Evolutionary conservation across 2,329 filamentous ascomycete species (phyloP).

Genomic region (Ophiocordyceps sinensis): DNA sequence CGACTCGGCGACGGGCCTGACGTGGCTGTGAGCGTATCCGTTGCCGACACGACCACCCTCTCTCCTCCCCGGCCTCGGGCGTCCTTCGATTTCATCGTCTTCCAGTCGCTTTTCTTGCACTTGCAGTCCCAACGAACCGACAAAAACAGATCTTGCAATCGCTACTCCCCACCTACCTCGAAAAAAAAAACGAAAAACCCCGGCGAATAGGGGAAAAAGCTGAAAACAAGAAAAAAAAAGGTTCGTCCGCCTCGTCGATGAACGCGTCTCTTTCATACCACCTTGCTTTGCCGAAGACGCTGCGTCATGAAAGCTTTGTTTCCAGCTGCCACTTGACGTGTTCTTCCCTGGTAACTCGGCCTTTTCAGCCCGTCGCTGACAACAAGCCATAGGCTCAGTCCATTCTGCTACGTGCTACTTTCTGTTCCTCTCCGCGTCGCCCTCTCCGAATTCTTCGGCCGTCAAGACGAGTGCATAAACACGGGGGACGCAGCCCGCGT

Average conservation of each 20-base stretch:
- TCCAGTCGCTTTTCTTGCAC: background rate
- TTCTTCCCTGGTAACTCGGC: too few relatives aligned
- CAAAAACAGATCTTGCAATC: background rate
- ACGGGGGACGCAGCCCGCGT: background rate
- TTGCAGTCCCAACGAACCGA: background rate
- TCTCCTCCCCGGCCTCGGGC: constrained; percentile 38
- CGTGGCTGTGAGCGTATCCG: constrained; percentile 28
- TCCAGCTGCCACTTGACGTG: too few relatives aligned
- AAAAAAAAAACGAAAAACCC: background rate
- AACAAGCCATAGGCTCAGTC: too few relatives aligned
- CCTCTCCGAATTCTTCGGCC: background rate
- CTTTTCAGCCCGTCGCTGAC: too few relatives aligned
- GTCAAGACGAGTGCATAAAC: background rate
- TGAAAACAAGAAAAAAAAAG: background rate
- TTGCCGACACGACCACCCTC: constrained; percentile 23
- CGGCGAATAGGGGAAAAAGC: background rate
- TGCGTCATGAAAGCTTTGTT: too few relatives aligned
- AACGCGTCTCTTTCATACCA: background rate
- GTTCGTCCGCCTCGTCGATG: background rate
- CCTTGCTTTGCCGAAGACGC: too few relatives aligned
- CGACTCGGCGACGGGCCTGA: constrained; percentile 16
- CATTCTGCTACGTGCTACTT: too few relatives aligned
- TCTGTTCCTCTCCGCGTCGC: too few relatives aligned
- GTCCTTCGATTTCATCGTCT: constrained; percentile 30
- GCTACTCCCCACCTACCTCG: background rate